Evolutionary conservation across 2,329 filamentous ascomycete genomes (phyloP).

Genomic region (Phialophora macrospora): DNA sequence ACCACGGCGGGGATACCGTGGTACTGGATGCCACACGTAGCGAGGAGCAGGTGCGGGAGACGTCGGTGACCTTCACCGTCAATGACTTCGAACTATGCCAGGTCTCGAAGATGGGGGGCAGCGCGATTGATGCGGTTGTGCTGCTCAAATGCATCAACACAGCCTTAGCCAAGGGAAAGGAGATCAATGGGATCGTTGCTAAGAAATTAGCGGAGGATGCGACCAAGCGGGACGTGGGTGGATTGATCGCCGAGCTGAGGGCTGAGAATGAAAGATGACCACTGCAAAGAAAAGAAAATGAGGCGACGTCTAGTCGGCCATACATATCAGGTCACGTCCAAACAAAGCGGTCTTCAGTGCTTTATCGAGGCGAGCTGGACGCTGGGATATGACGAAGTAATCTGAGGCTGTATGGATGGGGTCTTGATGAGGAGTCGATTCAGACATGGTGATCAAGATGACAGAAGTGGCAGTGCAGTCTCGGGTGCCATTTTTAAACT

Average conservation of each 20-base stretch:
- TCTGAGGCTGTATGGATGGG: neutral
- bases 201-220: constrained; percentile 75
- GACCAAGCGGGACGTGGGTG: constrained; percentile 76
- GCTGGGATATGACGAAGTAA: constrained; percentile 1
- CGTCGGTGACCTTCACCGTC: constrained; percentile 76
- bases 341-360: neutral
- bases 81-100: constrained; percentile 93
- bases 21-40: constrained; percentile 54
- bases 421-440: neutral
- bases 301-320: neutral
- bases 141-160: constrained; percentile 76
- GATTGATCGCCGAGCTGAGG: constrained; percentile 77
- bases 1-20: constrained; percentile 54
- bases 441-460: constrained; percentile 1
- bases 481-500: constrained; percentile 23
- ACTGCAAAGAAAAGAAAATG: neutral
- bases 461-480: constrained; percentile 22
- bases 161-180: constrained; percentile 78
- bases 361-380: constrained; percentile 1
- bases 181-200: constrained; percentile 75
- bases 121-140: constrained; percentile 76
- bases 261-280: constrained; percentile 79
- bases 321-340: neutral
- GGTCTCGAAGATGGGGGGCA: constrained; percentile 86
- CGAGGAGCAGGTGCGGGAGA: constrained; percentile 63